Evolutionary conservation across 345 rosid species (phyloP), one percentile per base, ranked within the genome.

Genomic region (Jatropha curcas): DNA sequence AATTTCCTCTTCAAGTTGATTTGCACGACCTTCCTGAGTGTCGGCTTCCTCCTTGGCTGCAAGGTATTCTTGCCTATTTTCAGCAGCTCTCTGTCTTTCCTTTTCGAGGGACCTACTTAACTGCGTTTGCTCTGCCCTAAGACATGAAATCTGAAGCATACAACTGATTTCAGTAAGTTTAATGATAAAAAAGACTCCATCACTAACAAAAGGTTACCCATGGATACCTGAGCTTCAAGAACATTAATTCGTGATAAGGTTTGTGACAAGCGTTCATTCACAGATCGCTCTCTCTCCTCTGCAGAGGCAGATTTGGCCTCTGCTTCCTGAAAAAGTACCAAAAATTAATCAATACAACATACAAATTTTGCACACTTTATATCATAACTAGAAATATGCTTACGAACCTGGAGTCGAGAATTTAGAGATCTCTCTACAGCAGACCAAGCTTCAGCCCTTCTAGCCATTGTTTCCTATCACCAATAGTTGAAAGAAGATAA

Each of bases 1-100:
- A 67, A 90, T 84, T 84, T 96, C 90, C 74, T 86, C 89, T 78
- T 91, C 97, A 41, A 93, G 92, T 81, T 90, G 98, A 73, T 82
- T 90, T 73, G 81, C 98, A 77, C 95, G 95, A 76, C 89, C 98
- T 86, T 87, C 95, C 60, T 85, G 91, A 77, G 98, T 93, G 79
- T 93, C 98, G 60, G 93, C 99, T 86, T 90, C 97, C 84, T 96
- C 98, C 89, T 91, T 96, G 72, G 92, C 98, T 72, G 93, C 91
- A 75, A 93, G 91, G 82, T 89, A 96, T 71, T 96, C 99, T 76
- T 96, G 98, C 79, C 98, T 86, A 82, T 88, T 91, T 77, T 93
- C 98, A 82, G 97, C 91, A 37, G 99, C 98, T 82, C 98, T 87
- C 78, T 93, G 97, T 77, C 99, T 89, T 83, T 96, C 99, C 85